These are phyloP conservation scores for Trichoderma aggressivum DNA, from an alignment of 2,329 filamentous ascomycete genomes.

Conservation along the genomic window DNA sequence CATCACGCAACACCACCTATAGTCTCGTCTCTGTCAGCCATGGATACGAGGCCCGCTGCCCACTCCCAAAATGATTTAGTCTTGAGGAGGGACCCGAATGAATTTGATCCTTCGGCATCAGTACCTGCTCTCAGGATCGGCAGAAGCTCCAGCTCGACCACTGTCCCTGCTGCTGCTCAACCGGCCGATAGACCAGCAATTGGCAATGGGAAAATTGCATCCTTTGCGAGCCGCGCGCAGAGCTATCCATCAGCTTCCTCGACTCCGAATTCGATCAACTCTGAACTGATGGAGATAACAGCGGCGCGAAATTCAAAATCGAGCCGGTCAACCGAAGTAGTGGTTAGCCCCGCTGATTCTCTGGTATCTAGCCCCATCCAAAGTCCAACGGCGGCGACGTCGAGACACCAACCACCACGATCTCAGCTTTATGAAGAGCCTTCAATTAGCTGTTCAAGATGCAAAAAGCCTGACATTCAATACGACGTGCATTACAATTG, in stretches of 20 bases:
- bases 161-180: slow-evolving; percentile 28
- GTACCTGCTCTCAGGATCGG: slow-evolving; percentile 31
- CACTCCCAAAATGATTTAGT: slow-evolving; percentile 65
- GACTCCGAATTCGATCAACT: neutral
- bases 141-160: slow-evolving; percentile 41
- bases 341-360: slow-evolving; percentile 30
- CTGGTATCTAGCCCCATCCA: slow-evolving; percentile 31
- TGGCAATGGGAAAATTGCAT: slow-evolving; percentile 27
- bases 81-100: slow-evolving; percentile 38
- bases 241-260: slow-evolving; percentile 21
- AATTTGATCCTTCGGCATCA: slow-evolving; percentile 40
- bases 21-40: slow-evolving; percentile 38
- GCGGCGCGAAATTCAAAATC: slow-evolving; percentile 25
- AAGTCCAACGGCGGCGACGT: slow-evolving; percentile 29
- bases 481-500: slow-evolving; percentile 88
- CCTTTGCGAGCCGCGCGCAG: slow-evolving; percentile 39
- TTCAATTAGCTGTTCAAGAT: slow-evolving; percentile 69
- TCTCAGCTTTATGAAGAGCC: slow-evolving; percentile 64
- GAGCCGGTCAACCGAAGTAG: slow-evolving; percentile 39
- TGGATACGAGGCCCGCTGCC: slow-evolving; percentile 48
- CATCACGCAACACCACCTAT: slow-evolving; percentile 53
- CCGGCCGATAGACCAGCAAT: slow-evolving; percentile 24
- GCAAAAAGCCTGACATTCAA: slow-evolving; percentile 69
- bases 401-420: slow-evolving; percentile 40
- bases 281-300: slow-evolving; percentile 22